Evolutionary conservation across 2,329 filamentous ascomycete genomes (phyloP).

Genomic region (Parafenestella ontariensis): DNA sequence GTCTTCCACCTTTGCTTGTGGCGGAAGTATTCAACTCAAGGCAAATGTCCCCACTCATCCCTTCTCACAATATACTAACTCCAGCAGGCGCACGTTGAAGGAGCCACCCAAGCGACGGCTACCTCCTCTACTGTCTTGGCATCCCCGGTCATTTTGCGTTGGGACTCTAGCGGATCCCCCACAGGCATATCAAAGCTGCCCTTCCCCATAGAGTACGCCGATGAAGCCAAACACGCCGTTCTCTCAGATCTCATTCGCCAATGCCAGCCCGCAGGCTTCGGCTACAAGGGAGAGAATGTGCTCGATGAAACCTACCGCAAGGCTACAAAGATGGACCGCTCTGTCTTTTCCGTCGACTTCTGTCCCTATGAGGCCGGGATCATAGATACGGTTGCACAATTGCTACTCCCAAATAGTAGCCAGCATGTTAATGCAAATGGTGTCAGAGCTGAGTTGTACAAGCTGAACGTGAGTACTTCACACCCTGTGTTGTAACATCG

Average conservation of each 20-base stretch:
- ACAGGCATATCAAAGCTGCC: neutral
- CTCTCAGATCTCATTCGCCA: neutral
- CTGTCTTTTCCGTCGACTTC: conserved; percentile 59
- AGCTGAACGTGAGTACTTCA: conserved; percentile 57
- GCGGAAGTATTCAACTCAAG: neutral
- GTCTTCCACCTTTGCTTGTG: neutral
- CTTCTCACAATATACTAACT: neutral
- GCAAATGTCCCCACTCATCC: neutral
- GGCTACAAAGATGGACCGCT: conserved; percentile 59
- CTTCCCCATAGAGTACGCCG: conserved; percentile 14
- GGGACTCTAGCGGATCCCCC: neutral
- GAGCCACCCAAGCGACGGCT: neutral
- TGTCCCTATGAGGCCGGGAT: conserved; percentile 61
- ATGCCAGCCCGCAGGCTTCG: conserved; percentile 58
- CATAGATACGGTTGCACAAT: conserved; percentile 58
- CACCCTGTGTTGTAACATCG: neutral
- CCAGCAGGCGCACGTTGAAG: neutral
- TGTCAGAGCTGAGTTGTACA: conserved; percentile 63
- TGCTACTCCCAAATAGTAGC: conserved; percentile 49
- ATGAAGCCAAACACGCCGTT: conserved; percentile 17
- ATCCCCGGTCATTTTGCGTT: neutral
- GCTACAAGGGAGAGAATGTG: conserved; percentile 54
- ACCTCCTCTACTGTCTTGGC: neutral
- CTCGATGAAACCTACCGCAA: conserved; percentile 62
- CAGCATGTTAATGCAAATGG: conserved; percentile 21